Conservation (phyloP, 768 basidiomycete genomes). For the Tubosaeta sp. region DNA sequence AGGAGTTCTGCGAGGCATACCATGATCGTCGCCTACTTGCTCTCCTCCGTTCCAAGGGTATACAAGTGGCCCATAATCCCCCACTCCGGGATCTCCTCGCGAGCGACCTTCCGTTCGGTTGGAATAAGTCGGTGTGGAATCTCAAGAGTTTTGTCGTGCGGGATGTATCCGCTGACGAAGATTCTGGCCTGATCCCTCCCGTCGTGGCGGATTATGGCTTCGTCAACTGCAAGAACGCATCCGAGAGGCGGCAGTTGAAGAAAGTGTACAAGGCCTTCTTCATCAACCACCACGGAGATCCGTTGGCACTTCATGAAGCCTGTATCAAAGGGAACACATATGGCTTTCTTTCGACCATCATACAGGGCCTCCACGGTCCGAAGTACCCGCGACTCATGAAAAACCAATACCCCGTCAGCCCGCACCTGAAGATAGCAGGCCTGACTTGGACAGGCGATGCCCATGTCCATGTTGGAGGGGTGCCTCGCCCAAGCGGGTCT, state of each 20-base stretch:
- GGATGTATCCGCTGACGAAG: background rate
- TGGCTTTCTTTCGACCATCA: slow-evolving; percentile 21
- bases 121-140: slow-evolving; percentile 10
- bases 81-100: slow-evolving; percentile 2
- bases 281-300: slow-evolving; percentile 17
- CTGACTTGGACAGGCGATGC: too few relatives aligned
- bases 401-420: slow-evolving; percentile 27
- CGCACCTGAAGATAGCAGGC: background rate
- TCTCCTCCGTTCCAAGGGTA: slow-evolving; percentile 4
- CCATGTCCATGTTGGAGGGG: too few relatives aligned
- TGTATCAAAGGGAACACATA: slow-evolving; percentile 31
- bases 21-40: background rate
- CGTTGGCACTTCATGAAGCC: slow-evolving; percentile 35
- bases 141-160: slow-evolving; percentile 4
- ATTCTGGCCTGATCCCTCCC: background rate
- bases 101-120: background rate
- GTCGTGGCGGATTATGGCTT: slow-evolving; percentile 13
- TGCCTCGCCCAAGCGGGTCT: too few relatives aligned
- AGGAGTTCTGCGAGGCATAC: slow-evolving; percentile 9
- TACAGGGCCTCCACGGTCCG: slow-evolving; percentile 19
- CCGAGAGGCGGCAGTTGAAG: slow-evolving; percentile 21
- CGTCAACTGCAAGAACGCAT: slow-evolving; percentile 6
- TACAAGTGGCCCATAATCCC: background rate
- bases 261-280: slow-evolving; percentile 34
- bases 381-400: slow-evolving; percentile 28